These are phyloP conservation scores for Cladochytrium replicatum DNA, from an alignment of 192 early-diverging fungal species.

Conservation along the genomic window DNA sequence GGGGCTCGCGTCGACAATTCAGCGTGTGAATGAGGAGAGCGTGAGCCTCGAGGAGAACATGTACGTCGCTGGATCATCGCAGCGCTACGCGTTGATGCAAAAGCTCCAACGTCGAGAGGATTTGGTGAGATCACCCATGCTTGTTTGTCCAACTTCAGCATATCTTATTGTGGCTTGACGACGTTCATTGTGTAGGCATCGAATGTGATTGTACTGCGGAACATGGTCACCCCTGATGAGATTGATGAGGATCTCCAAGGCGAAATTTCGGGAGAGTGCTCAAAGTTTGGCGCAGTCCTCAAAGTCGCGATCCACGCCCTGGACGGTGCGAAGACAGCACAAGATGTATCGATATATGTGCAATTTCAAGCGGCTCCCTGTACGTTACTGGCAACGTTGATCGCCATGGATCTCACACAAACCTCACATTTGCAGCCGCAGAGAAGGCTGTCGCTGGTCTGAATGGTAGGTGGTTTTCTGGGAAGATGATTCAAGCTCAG, in stretches of 20 bases:
- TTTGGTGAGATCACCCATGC: constrained; percentile 1
- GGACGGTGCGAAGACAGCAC: constrained; percentile 22
- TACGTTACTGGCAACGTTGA: constrained; percentile 18
- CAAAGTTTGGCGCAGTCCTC: constrained; percentile 64
- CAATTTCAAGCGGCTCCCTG: constrained; percentile 48
- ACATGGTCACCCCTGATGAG: constrained; percentile 60
- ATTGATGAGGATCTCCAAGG: constrained; percentile 72
- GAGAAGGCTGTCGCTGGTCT: no score
- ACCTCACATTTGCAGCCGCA: no score
- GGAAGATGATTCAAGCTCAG: no score
- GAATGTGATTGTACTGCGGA: constrained; percentile 52
- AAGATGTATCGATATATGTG: constrained; percentile 66
- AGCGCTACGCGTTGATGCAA: constrained; percentile 64
- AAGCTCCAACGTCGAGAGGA: constrained; percentile 37
- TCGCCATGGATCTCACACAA: no score
- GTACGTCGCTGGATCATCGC: constrained; percentile 33
- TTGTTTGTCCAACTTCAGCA: not conserved
- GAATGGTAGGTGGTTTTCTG: no score
- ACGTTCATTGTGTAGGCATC: constrained; percentile 7
- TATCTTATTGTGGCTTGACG: not conserved
- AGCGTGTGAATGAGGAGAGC: constrained; percentile 20
- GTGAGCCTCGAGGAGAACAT: constrained; percentile 27
- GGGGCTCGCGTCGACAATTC: not conserved
- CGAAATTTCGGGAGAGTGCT: constrained; percentile 74
- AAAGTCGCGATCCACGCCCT: constrained; percentile 51